A percentile compares a stretch with the other conserved stretches of the same genome.
Evolutionary conservation across 2,329 filamentous ascomycete species (phyloP).

Genomic region (Fusarium succisae): DNA sequence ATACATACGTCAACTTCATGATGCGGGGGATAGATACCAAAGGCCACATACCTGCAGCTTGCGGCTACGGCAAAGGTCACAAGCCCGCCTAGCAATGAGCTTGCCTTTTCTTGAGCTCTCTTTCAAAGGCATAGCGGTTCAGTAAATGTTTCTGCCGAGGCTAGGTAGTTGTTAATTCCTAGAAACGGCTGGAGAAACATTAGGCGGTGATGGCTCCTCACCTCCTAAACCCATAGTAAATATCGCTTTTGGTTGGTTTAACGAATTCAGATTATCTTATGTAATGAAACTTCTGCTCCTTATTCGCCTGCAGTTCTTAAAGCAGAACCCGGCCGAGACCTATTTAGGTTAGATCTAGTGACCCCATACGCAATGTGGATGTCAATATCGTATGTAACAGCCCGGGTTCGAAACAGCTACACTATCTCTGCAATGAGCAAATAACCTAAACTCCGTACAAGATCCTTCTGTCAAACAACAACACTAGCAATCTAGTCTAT

Average conservation of each 20-base stretch:
- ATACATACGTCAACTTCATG: background rate
- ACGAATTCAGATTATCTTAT: too few species aligned
- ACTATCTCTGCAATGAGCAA: background rate
- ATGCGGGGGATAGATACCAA: background rate
- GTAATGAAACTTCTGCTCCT: too few species aligned
- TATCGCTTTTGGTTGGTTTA: background rate
- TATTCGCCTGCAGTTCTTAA: background rate
- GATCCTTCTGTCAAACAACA: background rate
- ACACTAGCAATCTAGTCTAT: background rate
- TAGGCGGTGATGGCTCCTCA: background rate
- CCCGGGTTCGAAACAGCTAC: background rate
- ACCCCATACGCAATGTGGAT: background rate
- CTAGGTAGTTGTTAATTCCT: background rate
- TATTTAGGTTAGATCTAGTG: background rate
- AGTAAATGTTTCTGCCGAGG: background rate
- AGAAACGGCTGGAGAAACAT: background rate
- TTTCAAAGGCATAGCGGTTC: background rate
- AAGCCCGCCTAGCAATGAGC: background rate
- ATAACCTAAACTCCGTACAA: background rate
- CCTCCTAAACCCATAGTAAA: background rate
- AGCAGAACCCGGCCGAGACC: background rate
- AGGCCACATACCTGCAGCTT: background rate
- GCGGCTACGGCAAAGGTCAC: background rate
- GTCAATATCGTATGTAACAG: background rate
- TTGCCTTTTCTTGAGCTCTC: background rate